Evolutionary conservation across 208 protist species (phyloP).

Genomic region (Acanthamoeba sp.): DNA sequence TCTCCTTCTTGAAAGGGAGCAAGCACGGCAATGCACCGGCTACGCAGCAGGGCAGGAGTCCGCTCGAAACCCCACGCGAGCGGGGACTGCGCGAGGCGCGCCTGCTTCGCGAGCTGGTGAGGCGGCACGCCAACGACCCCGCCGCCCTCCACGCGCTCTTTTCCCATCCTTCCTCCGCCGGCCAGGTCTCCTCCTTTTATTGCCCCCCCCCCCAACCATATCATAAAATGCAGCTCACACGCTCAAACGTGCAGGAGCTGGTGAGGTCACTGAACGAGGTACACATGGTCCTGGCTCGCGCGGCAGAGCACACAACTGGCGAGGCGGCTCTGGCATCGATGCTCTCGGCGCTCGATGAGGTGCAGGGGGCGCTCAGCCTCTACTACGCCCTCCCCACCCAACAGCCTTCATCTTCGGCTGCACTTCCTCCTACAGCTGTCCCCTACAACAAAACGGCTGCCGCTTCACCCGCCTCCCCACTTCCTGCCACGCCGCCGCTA

Average conservation of each 20-base stretch:
- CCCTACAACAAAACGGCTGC: not conserved
- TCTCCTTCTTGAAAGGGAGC: not conserved
- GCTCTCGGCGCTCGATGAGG: not conserved
- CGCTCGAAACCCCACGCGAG: not conserved
- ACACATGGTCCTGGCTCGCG: not conserved
- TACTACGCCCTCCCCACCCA: not conserved
- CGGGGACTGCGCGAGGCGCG: conserved; percentile 7
- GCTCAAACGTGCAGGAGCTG: not conserved
- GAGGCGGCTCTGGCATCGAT: conserved; percentile 2
- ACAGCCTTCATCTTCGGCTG: not conserved
- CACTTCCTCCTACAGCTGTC: not conserved
- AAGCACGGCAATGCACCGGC: not conserved
- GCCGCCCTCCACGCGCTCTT: not conserved
- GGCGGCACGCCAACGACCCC: not conserved
- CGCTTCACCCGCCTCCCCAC: not conserved
- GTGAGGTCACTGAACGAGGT: conserved; percentile 40
- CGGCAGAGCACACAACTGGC: not conserved
- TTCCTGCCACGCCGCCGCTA: not conserved
- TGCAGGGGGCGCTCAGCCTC: not conserved
- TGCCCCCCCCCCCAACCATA: not conserved
- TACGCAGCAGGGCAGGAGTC: not conserved
- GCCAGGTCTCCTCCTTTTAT: not conserved
- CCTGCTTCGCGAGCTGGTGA: not conserved
- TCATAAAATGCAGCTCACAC: not conserved
- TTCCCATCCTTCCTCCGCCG: conserved; percentile 34